These are phyloP conservation scores for Cytospora leucostoma DNA, from an alignment of 2,329 filamentous ascomycete genomes.

Conservation along the genomic window DNA sequence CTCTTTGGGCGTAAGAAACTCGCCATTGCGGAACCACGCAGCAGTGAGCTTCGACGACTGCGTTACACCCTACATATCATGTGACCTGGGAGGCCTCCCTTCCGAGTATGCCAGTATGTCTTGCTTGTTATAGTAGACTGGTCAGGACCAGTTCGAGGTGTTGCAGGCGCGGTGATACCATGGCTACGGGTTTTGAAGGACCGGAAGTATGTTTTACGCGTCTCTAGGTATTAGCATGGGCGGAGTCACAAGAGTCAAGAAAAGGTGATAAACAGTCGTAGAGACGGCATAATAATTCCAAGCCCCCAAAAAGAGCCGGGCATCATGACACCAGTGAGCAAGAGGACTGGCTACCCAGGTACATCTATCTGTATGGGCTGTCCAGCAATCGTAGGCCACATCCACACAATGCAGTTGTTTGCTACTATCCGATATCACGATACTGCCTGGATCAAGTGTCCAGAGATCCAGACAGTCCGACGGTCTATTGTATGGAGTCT, in stretches of 20 bases:
- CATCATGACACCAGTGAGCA: not conserved
- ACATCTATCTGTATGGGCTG: not conserved
- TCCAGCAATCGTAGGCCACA: not conserved
- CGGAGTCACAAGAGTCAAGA: conserved; percentile 9
- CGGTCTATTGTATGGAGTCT: not conserved
- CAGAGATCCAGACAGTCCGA: not conserved
- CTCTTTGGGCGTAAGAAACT: conserved; percentile 55
- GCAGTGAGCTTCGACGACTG: not conserved
- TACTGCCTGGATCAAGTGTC: not conserved
- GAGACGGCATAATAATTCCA: not conserved
- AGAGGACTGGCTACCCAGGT: not conserved
- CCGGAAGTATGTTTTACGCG: not conserved
- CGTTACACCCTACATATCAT: conserved; percentile 10
- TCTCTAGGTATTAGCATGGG: conserved; percentile 13
- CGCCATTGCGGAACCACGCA: not conserved
- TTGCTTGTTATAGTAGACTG: conserved; percentile 7
- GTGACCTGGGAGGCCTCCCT: conserved; percentile 2
- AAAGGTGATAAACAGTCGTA: not conserved
- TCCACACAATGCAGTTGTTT: not conserved
- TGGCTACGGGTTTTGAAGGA: not conserved
- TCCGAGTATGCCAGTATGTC: not conserved
- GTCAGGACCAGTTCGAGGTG: not conserved
- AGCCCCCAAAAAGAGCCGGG: not conserved
- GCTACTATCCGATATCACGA: not conserved
- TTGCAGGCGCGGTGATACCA: conserved; percentile 5